phyloP scores from a whole-genome alignment of 2,329 filamentous ascomycete species.

The Westerdykella aurantiaca region DNA sequence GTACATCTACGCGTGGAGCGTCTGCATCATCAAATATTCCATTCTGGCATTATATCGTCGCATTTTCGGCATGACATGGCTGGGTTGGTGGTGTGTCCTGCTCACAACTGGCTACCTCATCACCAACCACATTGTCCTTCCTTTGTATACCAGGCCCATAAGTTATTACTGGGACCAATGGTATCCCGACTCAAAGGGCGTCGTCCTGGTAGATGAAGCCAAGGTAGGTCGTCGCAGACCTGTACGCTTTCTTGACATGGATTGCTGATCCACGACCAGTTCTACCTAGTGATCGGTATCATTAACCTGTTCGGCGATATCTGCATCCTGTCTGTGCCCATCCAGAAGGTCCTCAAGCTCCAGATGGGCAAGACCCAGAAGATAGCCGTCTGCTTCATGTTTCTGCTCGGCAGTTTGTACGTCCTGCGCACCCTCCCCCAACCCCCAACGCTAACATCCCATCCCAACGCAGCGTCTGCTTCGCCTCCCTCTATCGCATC shows the following conservation, averaged over 20 bases:
- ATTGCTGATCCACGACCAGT: slow-evolving; percentile 4
- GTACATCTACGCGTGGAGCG: slow-evolving; percentile 23
- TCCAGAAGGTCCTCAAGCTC: slow-evolving; percentile 7
- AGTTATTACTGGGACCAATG: slow-evolving; percentile 19
- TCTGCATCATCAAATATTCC: slow-evolving; percentile 22
- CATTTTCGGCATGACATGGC: slow-evolving; percentile 22
- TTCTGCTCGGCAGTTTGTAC: slow-evolving; percentile 21
- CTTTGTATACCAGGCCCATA: slow-evolving; percentile 13
- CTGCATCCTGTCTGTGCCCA: slow-evolving; percentile 10
- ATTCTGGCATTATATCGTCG: slow-evolving; percentile 23
- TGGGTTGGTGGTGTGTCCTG: slow-evolving; percentile 16
- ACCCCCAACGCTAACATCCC: too few species aligned
- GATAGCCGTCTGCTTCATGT: slow-evolving; percentile 18
- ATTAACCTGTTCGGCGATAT: slow-evolving; percentile 23
- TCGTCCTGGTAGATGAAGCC: slow-evolving; percentile 15
- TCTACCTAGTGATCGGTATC: slow-evolving; percentile 20
- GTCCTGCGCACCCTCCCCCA: not conserved
- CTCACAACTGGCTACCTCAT: slow-evolving; percentile 16
- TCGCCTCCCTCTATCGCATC: slow-evolving; percentile 24
- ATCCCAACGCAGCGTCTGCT: slow-evolving; percentile 9
- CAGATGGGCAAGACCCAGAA: slow-evolving; percentile 18
- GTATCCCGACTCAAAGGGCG: slow-evolving; percentile 11
- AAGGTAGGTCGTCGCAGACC: slow-evolving; percentile 7
- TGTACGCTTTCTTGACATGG: not conserved
- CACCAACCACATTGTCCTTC: slow-evolving; percentile 16